Percentiles rank a stretch among this genome's conserved stretches.
Evolutionary conservation across 805 yeast species (phyloP).

Genomic region (Ogataea degrootiae): DNA sequence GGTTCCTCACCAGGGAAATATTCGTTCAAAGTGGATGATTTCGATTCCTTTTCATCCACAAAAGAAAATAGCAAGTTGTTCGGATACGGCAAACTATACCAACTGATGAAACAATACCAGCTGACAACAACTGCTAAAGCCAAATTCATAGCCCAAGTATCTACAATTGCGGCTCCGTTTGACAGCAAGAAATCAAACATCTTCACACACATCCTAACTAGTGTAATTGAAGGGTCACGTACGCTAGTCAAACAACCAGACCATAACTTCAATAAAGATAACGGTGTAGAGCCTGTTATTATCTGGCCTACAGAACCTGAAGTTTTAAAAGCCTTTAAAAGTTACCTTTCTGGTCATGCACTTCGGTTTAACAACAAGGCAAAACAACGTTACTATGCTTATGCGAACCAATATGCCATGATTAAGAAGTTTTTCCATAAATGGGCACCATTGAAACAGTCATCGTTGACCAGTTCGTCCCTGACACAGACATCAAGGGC

Average conservation of each 20-base stretch:
- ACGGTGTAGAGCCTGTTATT: conserved; percentile 23
- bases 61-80: conserved; percentile 18
- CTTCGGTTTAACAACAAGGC: conserved; percentile 16
- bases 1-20: conserved; percentile 50
- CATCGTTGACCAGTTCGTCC: too few relatives aligned
- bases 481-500: conserved; percentile 26
- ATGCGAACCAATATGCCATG: conserved; percentile 35
- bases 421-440: conserved; percentile 39
- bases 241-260: conserved; percentile 17
- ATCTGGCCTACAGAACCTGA: conserved; percentile 31
- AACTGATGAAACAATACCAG: conserved; percentile 33
- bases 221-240: conserved; percentile 33
- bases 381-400: conserved; percentile 16
- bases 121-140: conserved; percentile 21
- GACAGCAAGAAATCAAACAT: conserved; percentile 31
- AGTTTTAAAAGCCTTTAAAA: conserved; percentile 17
- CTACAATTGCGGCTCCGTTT: conserved; percentile 47
- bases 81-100: conserved; percentile 46
- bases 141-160: conserved; percentile 39
- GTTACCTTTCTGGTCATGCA: conserved; percentile 27
- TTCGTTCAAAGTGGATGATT: conserved; percentile 13
- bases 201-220: conserved; percentile 44
- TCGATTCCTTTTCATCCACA: neutral
- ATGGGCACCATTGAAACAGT: conserved; percentile 34
- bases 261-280: conserved; percentile 7